Percentiles rank a stretch among this genome's conserved stretches.
These are phyloP conservation scores for Neurospora sp. DNA, from an alignment of 495 filamentous ascomycete species.

Conservation along the genomic window DNA sequence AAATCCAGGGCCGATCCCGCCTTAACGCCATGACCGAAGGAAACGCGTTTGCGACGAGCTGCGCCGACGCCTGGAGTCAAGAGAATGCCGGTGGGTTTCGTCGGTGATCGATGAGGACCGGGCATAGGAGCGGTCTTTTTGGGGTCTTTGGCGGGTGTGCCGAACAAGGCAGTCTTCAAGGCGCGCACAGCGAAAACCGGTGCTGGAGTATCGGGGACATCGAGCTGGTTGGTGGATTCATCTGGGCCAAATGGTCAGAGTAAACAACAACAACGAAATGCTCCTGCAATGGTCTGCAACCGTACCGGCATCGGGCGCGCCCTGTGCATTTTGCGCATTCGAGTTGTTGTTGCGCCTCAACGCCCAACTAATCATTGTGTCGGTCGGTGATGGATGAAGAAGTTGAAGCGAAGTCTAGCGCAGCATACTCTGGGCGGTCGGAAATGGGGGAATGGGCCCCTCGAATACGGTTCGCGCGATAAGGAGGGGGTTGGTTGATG, in stretches of 20 bases:
- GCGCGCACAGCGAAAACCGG: conserved; percentile 90
- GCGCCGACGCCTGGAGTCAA: conserved; percentile 79
- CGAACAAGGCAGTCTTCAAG: conserved; percentile 84
- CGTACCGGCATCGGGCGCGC: conserved; percentile 13
- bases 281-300: neutral
- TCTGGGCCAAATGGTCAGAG: conserved; percentile 16
- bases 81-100: conserved; percentile 54
- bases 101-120: conserved; percentile 24
- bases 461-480: neutral
- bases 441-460: neutral
- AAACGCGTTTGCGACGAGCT: conserved; percentile 77
- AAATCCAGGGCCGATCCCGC: conserved; percentile 20
- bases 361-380: conserved; percentile 48
- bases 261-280: neutral
- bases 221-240: conserved; percentile 36
- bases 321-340: conserved; percentile 17
- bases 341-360: conserved; percentile 27
- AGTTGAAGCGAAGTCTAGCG: neutral
- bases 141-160: conserved; percentile 51
- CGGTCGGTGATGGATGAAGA: neutral
- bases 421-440: neutral
- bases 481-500: neutral
- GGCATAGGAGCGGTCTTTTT: neutral
- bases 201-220: conserved; percentile 83
- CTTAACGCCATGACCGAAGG: conserved; percentile 60